Conservation (phyloP, 768 basidiomycete genomes). For the Termitomyces sp. region DNA sequence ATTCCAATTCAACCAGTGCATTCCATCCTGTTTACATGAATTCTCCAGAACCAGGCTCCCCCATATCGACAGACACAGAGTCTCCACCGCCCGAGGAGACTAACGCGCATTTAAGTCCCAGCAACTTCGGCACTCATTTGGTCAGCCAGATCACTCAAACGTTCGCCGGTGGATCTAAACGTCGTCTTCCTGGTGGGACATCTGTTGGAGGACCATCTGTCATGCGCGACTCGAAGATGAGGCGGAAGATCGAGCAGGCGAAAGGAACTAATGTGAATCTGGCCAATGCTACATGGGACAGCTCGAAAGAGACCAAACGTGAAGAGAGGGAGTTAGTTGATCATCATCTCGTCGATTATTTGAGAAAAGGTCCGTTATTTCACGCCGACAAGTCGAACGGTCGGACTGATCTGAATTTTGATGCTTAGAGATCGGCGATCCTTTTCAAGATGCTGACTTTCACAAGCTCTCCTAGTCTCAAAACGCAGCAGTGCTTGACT, state of each 20-base stretch:
- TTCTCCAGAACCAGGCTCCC: conserved; percentile 37
- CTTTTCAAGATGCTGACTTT: conserved; percentile 36
- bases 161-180: conserved; percentile 36
- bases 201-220: conserved; percentile 35
- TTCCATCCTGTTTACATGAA: conserved; percentile 22
- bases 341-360: conserved; percentile 39
- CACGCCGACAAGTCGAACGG: not conserved
- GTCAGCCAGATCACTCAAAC: conserved; percentile 29
- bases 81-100: conserved; percentile 39
- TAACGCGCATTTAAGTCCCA: conserved; percentile 16
- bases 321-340: conserved; percentile 58
- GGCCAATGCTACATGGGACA: conserved; percentile 16
- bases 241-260: conserved; percentile 41
- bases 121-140: conserved; percentile 13
- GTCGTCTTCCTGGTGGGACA: conserved; percentile 45
- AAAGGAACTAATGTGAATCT: conserved; percentile 16
- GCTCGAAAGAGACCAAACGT: conserved; percentile 36
- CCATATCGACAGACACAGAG: conserved; percentile 37
- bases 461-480: conserved; percentile 19
- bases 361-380: conserved; percentile 44
- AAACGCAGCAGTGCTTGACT: not conserved
- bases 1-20: not conserved
- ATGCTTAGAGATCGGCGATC: conserved; percentile 48
- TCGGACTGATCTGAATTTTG: conserved; percentile 1
- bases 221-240: conserved; percentile 45